These are phyloP conservation scores for Euphorbia neoarborescens DNA, from an alignment of 441 rosid genomes.

Conservation along the genomic window DNA sequence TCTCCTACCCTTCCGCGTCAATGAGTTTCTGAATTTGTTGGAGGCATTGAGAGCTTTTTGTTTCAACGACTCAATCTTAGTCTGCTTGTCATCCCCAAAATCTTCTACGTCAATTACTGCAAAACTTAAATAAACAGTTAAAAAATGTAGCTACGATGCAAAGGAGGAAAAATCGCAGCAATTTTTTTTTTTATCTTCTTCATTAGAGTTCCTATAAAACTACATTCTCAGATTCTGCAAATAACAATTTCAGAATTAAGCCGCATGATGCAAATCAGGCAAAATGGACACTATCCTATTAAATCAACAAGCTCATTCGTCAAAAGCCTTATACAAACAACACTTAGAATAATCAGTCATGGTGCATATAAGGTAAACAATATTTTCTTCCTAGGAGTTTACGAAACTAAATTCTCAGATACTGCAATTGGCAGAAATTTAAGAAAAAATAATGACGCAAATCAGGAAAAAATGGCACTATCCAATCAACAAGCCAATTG, in stretches of 20 bases:
- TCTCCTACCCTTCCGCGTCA: constrained; percentile 51
- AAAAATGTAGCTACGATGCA: not conserved
- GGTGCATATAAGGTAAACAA: too few relatives aligned
- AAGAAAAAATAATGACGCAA: not conserved
- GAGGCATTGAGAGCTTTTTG: constrained; percentile 56
- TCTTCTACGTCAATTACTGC: constrained; percentile 30
- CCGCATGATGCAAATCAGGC: not conserved
- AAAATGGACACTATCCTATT: not conserved
- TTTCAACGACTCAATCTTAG: constrained; percentile 51
- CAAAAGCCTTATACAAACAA: not conserved
- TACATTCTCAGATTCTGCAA: not conserved
- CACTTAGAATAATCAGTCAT: too few relatives aligned
- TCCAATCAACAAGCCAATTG: not conserved
- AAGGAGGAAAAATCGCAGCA: not conserved
- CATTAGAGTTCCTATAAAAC: not conserved
- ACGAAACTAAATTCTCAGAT: too few relatives aligned
- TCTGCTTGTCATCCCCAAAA: constrained; percentile 43
- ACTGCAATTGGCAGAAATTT: too few relatives aligned
- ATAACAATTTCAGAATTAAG: not conserved
- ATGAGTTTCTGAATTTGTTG: constrained; percentile 56
- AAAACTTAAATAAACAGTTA: not conserved
- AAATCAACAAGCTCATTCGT: not conserved
- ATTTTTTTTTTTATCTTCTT: not conserved
- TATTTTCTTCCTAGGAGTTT: too few relatives aligned
- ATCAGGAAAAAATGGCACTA: not conserved